Evolutionary conservation across 2,329 filamentous ascomycete genomes (phyloP).

Genomic region (Aspergillus fumigatiaffinis): DNA sequence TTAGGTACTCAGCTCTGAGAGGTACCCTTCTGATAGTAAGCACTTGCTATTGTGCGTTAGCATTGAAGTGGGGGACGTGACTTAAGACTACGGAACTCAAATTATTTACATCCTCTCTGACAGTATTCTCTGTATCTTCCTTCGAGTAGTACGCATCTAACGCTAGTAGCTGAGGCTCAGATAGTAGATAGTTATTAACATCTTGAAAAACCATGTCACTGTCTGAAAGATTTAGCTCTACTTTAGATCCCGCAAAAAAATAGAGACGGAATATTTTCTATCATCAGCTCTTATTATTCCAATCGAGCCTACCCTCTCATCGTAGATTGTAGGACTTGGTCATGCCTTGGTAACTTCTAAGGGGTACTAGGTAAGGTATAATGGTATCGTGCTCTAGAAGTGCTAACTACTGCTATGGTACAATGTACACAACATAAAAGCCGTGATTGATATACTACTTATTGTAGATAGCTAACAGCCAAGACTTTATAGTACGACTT

Average conservation of each 20-base stretch:
- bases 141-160: background rate
- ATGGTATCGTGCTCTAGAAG: background rate
- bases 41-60: background rate
- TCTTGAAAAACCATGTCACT: background rate
- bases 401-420: background rate
- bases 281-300: background rate
- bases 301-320: background rate
- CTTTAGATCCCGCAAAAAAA: background rate
- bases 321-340: background rate
- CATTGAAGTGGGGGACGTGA: background rate
- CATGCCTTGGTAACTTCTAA: background rate
- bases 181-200: background rate
- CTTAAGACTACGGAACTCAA: background rate
- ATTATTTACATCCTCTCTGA: background rate
- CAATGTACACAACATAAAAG: background rate
- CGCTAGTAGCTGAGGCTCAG: no score
- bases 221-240: background rate
- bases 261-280: background rate
- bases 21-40: background rate
- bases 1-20: background rate
- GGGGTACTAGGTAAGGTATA: background rate
- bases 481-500: background rate
- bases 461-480: background rate
- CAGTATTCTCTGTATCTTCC: background rate
- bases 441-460: background rate